Evolutionary conservation across 148 eudicot genomes (phyloP), one percentile per base, ranked within the genome.

Genomic region (Vaccinium macrocarpon): DNA sequence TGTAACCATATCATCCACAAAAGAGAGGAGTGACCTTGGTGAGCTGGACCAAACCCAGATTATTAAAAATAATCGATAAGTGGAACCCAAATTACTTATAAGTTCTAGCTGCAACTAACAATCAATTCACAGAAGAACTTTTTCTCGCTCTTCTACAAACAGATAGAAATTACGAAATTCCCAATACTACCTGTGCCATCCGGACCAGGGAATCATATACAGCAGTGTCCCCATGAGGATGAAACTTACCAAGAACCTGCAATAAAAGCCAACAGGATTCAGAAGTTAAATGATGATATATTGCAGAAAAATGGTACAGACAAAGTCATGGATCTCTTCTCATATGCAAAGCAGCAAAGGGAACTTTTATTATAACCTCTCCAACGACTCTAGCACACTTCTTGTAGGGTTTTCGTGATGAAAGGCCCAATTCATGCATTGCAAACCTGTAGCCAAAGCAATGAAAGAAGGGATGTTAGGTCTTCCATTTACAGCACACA

Each of bases 341-440:
- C 11, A 16, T 12, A 52, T 29, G 66, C 23, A 64, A 64, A 64
- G 32, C 5, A 23, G n/a, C 16, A 32, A 64, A 70, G 75, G 68
- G 53, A 62, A 75, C 38, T 21, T 55, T 23, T 82, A 59, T 53
- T 53, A 68, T 87, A 81, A 97, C 99, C 99, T 97, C 99, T 74
- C 99, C 99, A 86, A 97, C 99, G 78, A 97, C 98, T 88, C 99
- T 91, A 57, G 99, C 99, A 95, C 99, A 97, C 84, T 97, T 97
- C 91, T 93, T 97, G 89, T 91, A 85, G 55, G 99, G 99, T 82
- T 92, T 97, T 83, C 90, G 92, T n/a, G 99, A 97, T 53, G 97
- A 92, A 81, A 97, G 93, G 70, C 99, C 99, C 85, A 97, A 90
- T 80, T 97, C 99, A 87, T 97, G 97, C 98, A 97, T 95, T 57